phyloP scores from a whole-genome alignment of 768 basidiomycete genomes.

The Omphalotus guepiniiformis region DNA sequence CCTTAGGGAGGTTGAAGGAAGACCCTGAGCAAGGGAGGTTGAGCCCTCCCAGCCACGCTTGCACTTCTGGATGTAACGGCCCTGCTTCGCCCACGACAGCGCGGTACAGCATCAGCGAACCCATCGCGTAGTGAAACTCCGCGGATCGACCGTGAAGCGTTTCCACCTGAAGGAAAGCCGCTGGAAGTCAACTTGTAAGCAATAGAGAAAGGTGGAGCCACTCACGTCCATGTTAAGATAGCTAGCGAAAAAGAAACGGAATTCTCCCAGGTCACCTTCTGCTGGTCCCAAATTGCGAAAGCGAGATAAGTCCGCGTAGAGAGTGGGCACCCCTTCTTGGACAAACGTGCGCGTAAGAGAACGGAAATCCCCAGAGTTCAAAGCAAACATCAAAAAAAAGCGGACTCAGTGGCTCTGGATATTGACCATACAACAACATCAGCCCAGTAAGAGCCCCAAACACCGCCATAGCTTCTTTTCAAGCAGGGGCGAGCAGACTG shows the following conservation, averaged over 20 bases:
- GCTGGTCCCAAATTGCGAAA: background rate
- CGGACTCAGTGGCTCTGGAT: background rate
- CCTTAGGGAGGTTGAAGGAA: background rate
- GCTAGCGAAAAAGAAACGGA: background rate
- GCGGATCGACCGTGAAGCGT: background rate
- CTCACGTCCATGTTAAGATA: background rate
- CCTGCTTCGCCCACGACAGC: background rate
- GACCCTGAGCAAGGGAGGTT: background rate
- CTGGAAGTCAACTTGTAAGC: background rate
- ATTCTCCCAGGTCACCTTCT: background rate
- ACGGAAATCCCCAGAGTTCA: background rate
- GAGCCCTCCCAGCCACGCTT: no score
- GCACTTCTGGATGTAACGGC: background rate
- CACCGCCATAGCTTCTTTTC: background rate
- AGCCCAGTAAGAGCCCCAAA: background rate
- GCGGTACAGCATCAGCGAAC: background rate
- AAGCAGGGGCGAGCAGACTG: background rate
- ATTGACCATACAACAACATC: background rate
- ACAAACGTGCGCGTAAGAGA: background rate
- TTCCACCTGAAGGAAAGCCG: background rate
- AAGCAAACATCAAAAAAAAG: background rate
- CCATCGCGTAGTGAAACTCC: background rate
- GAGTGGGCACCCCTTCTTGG: background rate
- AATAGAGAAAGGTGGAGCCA: background rate
- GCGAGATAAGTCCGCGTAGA: background rate